A percentile compares a stretch with the other conserved stretches of the same genome.
Conservation (phyloP, 1,139 yeast genomes). For the Suhomyces wounanorum region DNA sequence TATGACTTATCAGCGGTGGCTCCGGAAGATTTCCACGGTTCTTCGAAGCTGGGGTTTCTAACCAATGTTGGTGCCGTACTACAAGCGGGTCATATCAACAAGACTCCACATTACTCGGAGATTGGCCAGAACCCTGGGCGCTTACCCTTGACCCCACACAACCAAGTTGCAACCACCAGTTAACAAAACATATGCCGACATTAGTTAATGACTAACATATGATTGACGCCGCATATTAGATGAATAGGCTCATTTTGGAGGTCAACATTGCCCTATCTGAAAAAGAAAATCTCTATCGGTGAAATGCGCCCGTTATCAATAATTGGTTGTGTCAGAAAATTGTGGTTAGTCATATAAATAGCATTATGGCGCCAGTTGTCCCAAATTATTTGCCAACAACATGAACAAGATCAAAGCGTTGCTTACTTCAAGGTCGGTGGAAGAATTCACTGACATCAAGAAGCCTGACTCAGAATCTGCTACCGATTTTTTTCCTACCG, state of each 20-base stretch:
- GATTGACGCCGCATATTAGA: not conserved
- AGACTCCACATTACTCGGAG: not conserved
- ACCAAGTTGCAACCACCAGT: not conserved
- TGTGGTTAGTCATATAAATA: slow-evolving; percentile 1
- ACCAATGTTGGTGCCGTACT: slow-evolving; percentile 1
- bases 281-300: not conserved
- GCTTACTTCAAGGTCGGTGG: slow-evolving; percentile 4
- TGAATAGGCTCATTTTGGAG: not conserved
- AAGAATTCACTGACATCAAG: slow-evolving; percentile 2
- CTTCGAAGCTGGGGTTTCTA: not conserved
- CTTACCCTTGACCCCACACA: not conserved
- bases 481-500: slow-evolving; percentile 16
- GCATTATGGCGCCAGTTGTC: not conserved
- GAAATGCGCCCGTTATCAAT: slow-evolving; percentile 3
- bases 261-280: not conserved
- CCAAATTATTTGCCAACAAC: not conserved
- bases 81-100: not conserved
- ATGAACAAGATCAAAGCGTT: slow-evolving; percentile 3
- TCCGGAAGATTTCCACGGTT: not conserved
- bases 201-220: not conserved
- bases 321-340: not conserved
- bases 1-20: slow-evolving; percentile 1
- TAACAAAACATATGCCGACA: too few species aligned
- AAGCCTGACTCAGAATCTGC: slow-evolving; percentile 21
- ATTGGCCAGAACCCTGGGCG: not conserved